Base-by-base conservation (phyloP, 2,329 filamentous ascomycete species). In the Penicillium sp. region DNA sequence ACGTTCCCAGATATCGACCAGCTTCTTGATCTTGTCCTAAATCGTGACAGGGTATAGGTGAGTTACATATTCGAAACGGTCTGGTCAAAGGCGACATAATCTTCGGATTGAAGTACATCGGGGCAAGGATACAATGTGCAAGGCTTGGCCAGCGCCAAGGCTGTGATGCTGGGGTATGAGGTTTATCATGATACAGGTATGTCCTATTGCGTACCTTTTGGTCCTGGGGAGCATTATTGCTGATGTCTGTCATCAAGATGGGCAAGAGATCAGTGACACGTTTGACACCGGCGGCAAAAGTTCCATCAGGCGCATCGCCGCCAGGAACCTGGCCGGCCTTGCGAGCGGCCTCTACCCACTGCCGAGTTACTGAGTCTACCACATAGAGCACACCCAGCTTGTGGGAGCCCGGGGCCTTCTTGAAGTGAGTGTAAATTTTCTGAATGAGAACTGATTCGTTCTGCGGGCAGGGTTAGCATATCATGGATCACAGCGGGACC, bases 381-480 rank as follows among this genome's bases (percentile, higher is more conserved):
- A 97, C 93, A 88, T 99, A 99, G 80, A 99, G 88, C 73, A 97
- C 93, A 79, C 94, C 94, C 77, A 99, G 85, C 81, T 99, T 99
- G 85, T 99, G 93, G 75, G 92, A 96, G 75, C 87, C 87, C 60
- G 91, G 91, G 67, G 93, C 89, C 78, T 94, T 96, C 79, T 96
- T 96, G 84, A 97, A 96, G 73, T 97, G 93, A 66, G 93, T 96
- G 79, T 90, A 96, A 72, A 99, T 89, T 77, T 96, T 97, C 77
- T 96, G 92, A 69, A 97, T 91, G 72, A 99, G 87, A 69, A 93
- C 87, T 54, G 91, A 94, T 81, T 97, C 93, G 78, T 90, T 93
- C 94, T 97, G 80, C 62, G 61, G 63, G 29, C 15, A 55, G 53
- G 17, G 65, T 73, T 70, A 73, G 71, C 61, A 53, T 60, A 23